Conservation (phyloP, 345 rosid genomes). For the Kernera saxatilis region DNA sequence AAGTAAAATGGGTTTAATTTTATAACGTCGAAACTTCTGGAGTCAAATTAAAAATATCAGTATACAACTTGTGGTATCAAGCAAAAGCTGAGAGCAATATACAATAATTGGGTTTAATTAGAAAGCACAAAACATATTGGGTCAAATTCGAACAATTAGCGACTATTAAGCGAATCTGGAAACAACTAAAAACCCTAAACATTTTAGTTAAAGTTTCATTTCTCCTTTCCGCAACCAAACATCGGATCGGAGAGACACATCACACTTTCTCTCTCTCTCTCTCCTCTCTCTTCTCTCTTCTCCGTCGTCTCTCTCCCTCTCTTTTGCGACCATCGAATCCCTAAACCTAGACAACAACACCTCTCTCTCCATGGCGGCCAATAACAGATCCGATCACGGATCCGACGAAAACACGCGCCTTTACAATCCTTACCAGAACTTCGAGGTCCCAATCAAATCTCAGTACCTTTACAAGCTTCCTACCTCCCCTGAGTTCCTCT, state of each 20-base stretch:
- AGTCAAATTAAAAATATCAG: neutral
- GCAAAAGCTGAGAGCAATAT: neutral
- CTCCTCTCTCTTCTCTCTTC: neutral
- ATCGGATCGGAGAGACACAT: slow-evolving; percentile 20
- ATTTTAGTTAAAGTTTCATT: neutral
- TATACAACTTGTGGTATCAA: neutral
- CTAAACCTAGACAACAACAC: neutral
- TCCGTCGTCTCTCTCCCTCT: neutral
- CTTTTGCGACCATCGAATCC: slow-evolving; percentile 16
- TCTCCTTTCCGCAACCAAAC: slow-evolving; percentile 13
- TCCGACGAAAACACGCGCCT: slow-evolving; percentile 48
- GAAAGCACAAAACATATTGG: neutral
- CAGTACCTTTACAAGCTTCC: slow-evolving; percentile 68
- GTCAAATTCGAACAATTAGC: neutral
- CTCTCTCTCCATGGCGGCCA: slow-evolving; percentile 35
- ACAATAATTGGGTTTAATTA: neutral
- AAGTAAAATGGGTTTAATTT: neutral
- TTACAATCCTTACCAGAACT: slow-evolving; percentile 80
- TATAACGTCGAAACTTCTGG: neutral
- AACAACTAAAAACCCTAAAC: slow-evolving; percentile 23
- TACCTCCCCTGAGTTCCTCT: slow-evolving; percentile 89
- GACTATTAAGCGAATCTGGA: slow-evolving; percentile 3
- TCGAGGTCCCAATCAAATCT: slow-evolving; percentile 43
- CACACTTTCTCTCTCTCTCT: slow-evolving; percentile 3
- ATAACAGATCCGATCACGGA: slow-evolving; percentile 38